These are phyloP conservation scores for Cercophora scortea DNA, from an alignment of 495 filamentous ascomycete species.

Conservation along the genomic window DNA sequence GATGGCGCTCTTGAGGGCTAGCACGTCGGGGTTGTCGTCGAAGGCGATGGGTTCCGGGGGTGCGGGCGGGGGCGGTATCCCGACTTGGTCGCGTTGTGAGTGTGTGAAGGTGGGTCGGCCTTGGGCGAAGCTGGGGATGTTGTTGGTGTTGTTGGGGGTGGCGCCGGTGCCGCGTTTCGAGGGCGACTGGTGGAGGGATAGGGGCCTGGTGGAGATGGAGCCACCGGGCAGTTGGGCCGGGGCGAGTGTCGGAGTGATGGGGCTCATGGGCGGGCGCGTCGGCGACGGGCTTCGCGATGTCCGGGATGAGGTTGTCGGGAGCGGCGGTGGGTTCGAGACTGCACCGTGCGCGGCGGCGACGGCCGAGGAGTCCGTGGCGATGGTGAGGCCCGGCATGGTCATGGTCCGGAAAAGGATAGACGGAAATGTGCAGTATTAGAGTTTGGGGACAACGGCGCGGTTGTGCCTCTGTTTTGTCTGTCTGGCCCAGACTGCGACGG, in stretches of 20 bases:
- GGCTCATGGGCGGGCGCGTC: conserved; percentile 32
- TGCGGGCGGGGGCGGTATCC: conserved; percentile 37
- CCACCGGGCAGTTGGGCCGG: conserved; percentile 10
- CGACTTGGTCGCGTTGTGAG: conserved; percentile 26
- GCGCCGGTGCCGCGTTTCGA: neutral
- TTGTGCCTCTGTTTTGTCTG: too few relatives aligned
- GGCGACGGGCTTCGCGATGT: conserved; percentile 4
- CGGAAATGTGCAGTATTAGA: neutral
- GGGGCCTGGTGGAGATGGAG: neutral
- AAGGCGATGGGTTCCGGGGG: conserved; percentile 61
- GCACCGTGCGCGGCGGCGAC: neutral
- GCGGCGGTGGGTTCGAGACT: neutral
- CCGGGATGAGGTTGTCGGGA: neutral
- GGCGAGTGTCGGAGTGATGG: conserved; percentile 34
- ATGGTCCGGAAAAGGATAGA: neutral
- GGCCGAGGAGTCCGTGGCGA: conserved; percentile 8
- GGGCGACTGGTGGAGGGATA: neutral
- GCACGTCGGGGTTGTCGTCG: conserved; percentile 72
- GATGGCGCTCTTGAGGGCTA: conserved; percentile 73
- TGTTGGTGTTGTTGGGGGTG: neutral
- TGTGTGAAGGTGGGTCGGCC: conserved; percentile 35
- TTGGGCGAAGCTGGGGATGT: conserved; percentile 19
- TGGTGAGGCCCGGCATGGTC: conserved; percentile 21
- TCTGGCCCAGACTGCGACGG: too few relatives aligned
- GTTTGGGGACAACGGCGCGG: too few relatives aligned